These are phyloP conservation scores for Thalassiosira exigua DNA, from an alignment of 352 stramenopile species.

Conservation along the genomic window DNA sequence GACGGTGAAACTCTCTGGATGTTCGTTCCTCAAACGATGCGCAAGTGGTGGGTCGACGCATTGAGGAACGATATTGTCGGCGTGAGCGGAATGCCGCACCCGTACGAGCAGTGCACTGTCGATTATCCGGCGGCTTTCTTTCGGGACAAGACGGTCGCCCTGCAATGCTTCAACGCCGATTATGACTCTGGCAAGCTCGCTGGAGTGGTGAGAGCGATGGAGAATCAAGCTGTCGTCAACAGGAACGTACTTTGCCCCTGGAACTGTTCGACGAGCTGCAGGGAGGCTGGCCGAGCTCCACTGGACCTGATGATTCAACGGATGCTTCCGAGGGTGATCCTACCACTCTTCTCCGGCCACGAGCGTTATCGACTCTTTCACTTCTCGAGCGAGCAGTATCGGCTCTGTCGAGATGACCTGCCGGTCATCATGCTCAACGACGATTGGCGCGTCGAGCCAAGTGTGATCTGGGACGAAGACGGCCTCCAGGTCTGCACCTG, in stretches of 20 bases:
- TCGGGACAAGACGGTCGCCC: neutral
- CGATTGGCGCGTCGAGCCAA: neutral
- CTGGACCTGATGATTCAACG: conserved; percentile 12
- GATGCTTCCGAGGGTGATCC: conserved; percentile 1
- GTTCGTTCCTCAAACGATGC: neutral
- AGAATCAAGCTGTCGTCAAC: conserved; percentile 1
- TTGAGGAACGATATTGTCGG: neutral
- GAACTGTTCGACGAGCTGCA: conserved; percentile 1
- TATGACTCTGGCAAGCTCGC: neutral
- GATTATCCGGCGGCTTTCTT: neutral
- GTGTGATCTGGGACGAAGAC: neutral
- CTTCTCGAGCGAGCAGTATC: conserved; percentile 9
- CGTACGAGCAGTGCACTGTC: neutral
- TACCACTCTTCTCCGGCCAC: neutral
- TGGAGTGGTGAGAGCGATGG: conserved; percentile 8
- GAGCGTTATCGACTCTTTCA: conserved; percentile 2
- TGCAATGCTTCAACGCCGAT: neutral
- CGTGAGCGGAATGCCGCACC: neutral
- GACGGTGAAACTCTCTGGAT: neutral
- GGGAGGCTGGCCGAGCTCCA: neutral
- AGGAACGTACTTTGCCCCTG: conserved; percentile 14
- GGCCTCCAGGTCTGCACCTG: conserved; percentile 2
- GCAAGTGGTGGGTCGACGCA: conserved; percentile 12
- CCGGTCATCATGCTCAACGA: conserved; percentile 8
- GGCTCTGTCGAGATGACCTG: neutral